Evolutionary conservation across 345 rosid genomes (phyloP).

Genomic region (Theobroma cacao): DNA sequence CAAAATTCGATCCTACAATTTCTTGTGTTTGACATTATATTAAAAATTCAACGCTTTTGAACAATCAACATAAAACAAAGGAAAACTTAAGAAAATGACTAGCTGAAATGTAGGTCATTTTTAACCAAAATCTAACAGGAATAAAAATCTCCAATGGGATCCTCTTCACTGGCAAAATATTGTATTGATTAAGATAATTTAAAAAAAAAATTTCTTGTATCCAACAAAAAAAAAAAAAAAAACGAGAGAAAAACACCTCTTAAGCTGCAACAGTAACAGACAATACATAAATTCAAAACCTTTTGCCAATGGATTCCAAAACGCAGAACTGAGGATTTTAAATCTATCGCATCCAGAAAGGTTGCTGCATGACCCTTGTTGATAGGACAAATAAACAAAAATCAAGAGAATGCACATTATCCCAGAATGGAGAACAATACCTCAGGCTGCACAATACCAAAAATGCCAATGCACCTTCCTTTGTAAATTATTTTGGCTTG

Average conservation of each 20-base stretch:
- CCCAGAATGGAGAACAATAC: slow-evolving; percentile 27
- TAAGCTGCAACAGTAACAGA: not conserved
- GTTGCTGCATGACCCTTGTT: not conserved
- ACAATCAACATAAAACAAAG: not conserved
- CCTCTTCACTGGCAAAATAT: not conserved
- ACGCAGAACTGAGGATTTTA: not conserved
- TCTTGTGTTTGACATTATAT: too few species aligned
- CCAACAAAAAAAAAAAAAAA: not conserved
- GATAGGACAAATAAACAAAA: not conserved
- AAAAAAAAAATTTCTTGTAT: not conserved
- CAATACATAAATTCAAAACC: not conserved
- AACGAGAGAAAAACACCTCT: not conserved
- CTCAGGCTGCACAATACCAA: slow-evolving; percentile 91
- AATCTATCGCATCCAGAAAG: not conserved
- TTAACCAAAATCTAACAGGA: not conserved
- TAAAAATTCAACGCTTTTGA: too few species aligned
- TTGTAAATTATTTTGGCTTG: slow-evolving; percentile 82
- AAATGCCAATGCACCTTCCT: slow-evolving; percentile 66
- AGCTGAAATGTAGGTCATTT: not conserved
- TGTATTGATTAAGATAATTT: not conserved
- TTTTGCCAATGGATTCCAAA: not conserved
- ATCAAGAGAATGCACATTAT: not conserved
- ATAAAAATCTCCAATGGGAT: not conserved
- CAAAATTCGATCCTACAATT: too few species aligned
- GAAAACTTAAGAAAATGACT: not conserved